Evolutionary conservation across 1,284 basidiomycete genomes (phyloP).

Genomic region (Termitomyces sp.): DNA sequence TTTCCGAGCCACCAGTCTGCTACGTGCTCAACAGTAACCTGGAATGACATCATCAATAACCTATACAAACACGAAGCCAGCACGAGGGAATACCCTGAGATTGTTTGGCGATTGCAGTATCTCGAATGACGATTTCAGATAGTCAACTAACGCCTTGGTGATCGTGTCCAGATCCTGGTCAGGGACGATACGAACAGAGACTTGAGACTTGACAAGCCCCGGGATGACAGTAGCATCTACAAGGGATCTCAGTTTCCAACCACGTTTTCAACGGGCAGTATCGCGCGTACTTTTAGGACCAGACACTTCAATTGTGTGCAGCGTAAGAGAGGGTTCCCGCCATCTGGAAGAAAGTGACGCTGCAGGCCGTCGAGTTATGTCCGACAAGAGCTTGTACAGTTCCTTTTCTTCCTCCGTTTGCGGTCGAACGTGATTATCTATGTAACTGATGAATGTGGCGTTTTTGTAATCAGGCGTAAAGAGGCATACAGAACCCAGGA

Average conservation of each 20-base stretch:
- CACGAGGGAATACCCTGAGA: conserved; percentile 45
- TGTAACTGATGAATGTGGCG: not conserved
- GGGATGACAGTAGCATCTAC: conserved; percentile 86
- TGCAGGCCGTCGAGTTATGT: conserved; percentile 61
- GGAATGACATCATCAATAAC: not conserved
- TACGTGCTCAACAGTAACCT: conserved; percentile 79
- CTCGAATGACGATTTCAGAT: conserved; percentile 61
- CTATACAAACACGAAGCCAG: not conserved
- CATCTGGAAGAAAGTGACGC: conserved; percentile 70
- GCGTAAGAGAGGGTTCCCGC: conserved; percentile 73
- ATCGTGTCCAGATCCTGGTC: conserved; percentile 83
- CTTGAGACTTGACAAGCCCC: conserved; percentile 69
- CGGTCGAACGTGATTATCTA: conserved; percentile 73
- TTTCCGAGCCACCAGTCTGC: conserved; percentile 97
- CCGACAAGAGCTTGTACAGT: conserved; percentile 65
- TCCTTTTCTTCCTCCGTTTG: conserved; percentile 63
- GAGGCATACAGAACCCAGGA: conserved; percentile 77
- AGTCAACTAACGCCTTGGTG: conserved; percentile 52
- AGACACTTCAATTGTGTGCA: conserved; percentile 68
- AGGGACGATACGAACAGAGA: conserved; percentile 90
- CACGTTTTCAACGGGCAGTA: not conserved
- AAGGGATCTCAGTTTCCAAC: not conserved
- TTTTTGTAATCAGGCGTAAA: conserved; percentile 2
- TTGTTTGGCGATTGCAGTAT: conserved; percentile 64
- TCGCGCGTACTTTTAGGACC: conserved; percentile 62